Base-by-base conservation (phyloP, 306 rosid species). In the Spatholobus suberectus region DNA sequence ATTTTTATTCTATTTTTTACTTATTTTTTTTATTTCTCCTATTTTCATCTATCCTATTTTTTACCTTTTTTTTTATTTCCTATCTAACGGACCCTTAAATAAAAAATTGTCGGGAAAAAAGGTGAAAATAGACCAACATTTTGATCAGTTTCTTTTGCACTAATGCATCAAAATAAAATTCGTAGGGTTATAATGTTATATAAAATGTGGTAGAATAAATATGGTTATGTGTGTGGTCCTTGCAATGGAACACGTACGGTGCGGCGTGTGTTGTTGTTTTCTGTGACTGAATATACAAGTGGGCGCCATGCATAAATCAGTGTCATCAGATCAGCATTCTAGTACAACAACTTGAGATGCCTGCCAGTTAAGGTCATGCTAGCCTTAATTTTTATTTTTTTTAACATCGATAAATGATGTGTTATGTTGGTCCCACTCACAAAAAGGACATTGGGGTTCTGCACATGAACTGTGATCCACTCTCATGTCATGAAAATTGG, bases 211-310 rank as follows among this genome's bases (percentile, higher is more conserved):
- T 18, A 29, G 5, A 63, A 1, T 2, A 58, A 11, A 5, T 35
- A 18, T n/a, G 40, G 8, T 23, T n/a, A n/a, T 76, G 3, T 12
- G 68, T 14, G 70, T 2, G 29, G 69, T 0, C 40, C 44, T 61
- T 61, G 12, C 2, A 18, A 3, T 10, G 12, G 2, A 41, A 23
- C 21, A 13, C 52, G 75, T 70, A 44, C 24, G 58, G 55, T 17
- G 65, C 23, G 34, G 80, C 67, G 34, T 35, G 80, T 49, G 0
- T 29, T 71, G 65, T 34, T 23, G 29, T 34, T 65, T 65, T 62
- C 2, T 34, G 57, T 54, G 52, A 41, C 35, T 63, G 75, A 73
- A 70, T 57, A 29, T 32, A 61, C 82, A 76, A 76, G 71, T 62
- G 44, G 62, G 38, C 15, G 14, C 14, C n/a, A 1, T 82, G 75